phyloP scores from a whole-genome alignment of 2,329 filamentous ascomycete genomes.

The Epichloe brachyelytri region DNA sequence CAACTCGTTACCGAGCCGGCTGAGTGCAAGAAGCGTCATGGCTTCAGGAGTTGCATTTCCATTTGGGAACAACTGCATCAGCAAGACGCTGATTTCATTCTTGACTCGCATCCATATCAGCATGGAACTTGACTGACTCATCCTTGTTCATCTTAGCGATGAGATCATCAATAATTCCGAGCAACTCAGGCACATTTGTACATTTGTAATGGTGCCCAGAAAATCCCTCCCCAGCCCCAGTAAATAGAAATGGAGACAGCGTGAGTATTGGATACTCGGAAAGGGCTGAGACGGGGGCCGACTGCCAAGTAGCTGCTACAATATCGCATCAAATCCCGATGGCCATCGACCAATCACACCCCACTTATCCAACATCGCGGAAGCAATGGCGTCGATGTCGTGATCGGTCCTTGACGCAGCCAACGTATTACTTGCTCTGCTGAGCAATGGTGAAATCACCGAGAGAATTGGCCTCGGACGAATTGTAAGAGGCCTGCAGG shows the following conservation, averaged over 20 bases:
- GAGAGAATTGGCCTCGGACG: not conserved
- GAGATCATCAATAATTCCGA: conserved; percentile 2
- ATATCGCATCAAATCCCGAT: conserved; percentile 9
- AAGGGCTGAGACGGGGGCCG: too few relatives aligned
- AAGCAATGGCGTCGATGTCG: conserved; percentile 40
- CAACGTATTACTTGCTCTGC: conserved; percentile 7
- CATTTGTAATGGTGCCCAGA: not conserved
- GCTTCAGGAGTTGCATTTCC: not conserved
- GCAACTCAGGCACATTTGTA: not conserved
- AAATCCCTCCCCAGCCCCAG: conserved; percentile 2
- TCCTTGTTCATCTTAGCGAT: not conserved
- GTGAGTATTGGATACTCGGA: not conserved
- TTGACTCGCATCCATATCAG: not conserved
- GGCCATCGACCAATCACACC: conserved; percentile 23
- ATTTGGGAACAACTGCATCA: too few relatives aligned
- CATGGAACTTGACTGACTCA: not conserved
- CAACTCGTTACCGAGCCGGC: too few relatives aligned
- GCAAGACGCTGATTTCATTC: too few relatives aligned
- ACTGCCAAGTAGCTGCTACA: conserved; percentile 4
- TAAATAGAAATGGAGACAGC: conserved; percentile 1
- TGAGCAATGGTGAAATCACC: not conserved
- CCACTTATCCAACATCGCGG: conserved; percentile 24
- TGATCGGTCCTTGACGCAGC: conserved; percentile 29
- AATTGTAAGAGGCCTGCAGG: not conserved
- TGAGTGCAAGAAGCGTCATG: not conserved